Evolutionary conservation across 2,329 filamentous ascomycete genomes (phyloP).

Genomic region (Cryphonectria japonica): DNA sequence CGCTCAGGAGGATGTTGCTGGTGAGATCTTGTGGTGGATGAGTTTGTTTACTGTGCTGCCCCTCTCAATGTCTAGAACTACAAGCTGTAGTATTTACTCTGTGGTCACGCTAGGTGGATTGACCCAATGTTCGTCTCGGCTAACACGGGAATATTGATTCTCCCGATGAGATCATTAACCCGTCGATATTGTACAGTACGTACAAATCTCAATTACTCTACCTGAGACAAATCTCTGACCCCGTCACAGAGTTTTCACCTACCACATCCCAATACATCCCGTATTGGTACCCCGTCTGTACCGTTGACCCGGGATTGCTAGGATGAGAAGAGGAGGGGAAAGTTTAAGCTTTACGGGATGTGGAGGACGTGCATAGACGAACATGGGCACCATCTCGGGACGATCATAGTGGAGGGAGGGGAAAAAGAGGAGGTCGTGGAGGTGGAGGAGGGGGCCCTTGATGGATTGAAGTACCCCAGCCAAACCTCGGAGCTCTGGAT

Average conservation of each 20-base stretch:
- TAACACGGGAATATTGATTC: not conserved
- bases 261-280: not conserved
- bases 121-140: not conserved
- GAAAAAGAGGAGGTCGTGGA: not conserved
- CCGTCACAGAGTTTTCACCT: not conserved
- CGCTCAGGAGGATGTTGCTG: not conserved
- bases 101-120: not conserved
- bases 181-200: no score
- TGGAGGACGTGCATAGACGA: slow-evolving; percentile 4
- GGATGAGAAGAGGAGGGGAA: not conserved
- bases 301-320: not conserved
- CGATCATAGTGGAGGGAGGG: not conserved
- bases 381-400: not conserved
- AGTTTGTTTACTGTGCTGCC: not conserved
- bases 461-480: not conserved
- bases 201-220: not conserved
- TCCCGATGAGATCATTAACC: no score
- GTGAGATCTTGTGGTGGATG: not conserved
- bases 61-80: not conserved
- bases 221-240: not conserved
- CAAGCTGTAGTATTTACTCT: not conserved
- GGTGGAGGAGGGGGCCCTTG: no score
- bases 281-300: not conserved
- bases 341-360: slow-evolving; percentile 1
- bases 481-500: not conserved